Percentiles rank a stretch among this genome's conserved stretches.
phyloP scores from a whole-genome alignment of 805 yeast genomes.

The Lipomyces mesembrius region DNA sequence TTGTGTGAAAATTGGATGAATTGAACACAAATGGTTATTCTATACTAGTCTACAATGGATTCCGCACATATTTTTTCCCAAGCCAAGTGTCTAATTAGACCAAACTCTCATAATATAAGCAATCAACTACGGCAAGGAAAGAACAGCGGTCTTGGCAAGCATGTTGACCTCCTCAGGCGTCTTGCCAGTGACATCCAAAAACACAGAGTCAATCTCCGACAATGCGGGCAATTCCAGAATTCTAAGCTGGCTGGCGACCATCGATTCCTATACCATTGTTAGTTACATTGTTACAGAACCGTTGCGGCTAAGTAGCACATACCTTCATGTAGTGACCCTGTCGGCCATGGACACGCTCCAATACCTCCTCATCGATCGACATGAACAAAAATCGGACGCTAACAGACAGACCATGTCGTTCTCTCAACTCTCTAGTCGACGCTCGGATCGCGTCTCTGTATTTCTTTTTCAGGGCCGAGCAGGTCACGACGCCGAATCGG shows the following conservation, averaged over 20 bases:
- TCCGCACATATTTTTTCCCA: background rate
- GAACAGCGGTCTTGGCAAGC: slow-evolving; percentile 13
- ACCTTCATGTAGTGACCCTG: slow-evolving; percentile 83
- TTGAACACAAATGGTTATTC: too few species aligned
- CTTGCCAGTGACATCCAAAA: slow-evolving; percentile 34
- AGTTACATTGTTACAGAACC: background rate
- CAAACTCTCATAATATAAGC: background rate
- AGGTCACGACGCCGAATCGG: slow-evolving; percentile 62
- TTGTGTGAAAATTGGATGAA: too few species aligned
- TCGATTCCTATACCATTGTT: slow-evolving; percentile 24
- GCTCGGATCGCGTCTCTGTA: slow-evolving; percentile 69
- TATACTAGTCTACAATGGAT: too few species aligned
- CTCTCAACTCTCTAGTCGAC: slow-evolving; percentile 40
- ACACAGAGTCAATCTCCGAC: slow-evolving; percentile 35
- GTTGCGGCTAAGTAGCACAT: background rate
- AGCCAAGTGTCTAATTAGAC: background rate
- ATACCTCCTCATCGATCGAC: slow-evolving; percentile 64
- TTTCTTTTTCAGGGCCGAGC: slow-evolving; percentile 78
- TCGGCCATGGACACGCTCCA: slow-evolving; percentile 67
- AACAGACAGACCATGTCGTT: slow-evolving; percentile 38
- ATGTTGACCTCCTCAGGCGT: slow-evolving; percentile 25
- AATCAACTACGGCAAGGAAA: slow-evolving; percentile 1
- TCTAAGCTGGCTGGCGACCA: slow-evolving; percentile 38
- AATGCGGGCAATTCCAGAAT: slow-evolving; percentile 36
- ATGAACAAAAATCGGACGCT: slow-evolving; percentile 67